Base-by-base conservation (phyloP, 2,329 filamentous ascomycete genomes). In the Atkinsonella texensis region DNA sequence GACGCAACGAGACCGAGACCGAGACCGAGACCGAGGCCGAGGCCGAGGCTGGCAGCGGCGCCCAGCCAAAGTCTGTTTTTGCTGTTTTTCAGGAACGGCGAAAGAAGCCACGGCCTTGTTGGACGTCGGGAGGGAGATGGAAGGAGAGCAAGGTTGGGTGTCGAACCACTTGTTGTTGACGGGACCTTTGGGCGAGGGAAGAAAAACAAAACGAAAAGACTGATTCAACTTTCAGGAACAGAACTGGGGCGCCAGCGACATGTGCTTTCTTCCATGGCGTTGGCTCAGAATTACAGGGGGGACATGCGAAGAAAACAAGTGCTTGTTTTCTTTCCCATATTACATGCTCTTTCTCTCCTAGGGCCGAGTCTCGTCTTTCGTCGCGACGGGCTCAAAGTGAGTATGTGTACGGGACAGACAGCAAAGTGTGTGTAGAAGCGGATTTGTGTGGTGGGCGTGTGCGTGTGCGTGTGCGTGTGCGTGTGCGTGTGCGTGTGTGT, bases 261-360 rank as follows among this genome's bases (percentile, higher is more conserved):
- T 45, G 50, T 28, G 47, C 43, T 31, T 50, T 38, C 50, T 54
- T 35, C 49, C 53, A 52, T 52, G 50, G 53, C 50, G 46, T 31
- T 52, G 53, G 50, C 43, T 52, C 47, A 52, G 23, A 39, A 20
- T 28, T 50, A 31, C 43, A 50, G 49, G 43, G 49, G 39, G 42
- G 38, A 54, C 33, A 17, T 31, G 48, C 44, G 17, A 28, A n/a
- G 40, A 48, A 39, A 48, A 45, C 47, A 48, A 38, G 38, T 47
- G 40, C 44, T 44, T 49, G 44, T 47, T 43, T 49, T 38, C 41
- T 31, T 42, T 54, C n/a, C 28, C 52, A 54, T 47, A 52, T 13
- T 40, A 49, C 49, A 52, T 49, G 35, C 44, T 52, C 49, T 49
- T 52, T 28, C 44, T 51, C 49, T 32, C 49, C 49, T 32, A 32